A percentile compares a stretch with the other conserved stretches of the same genome.
Evolutionary conservation across 2,329 filamentous ascomycete genomes (phyloP).

Genomic region (Calonectria hawksworthii): DNA sequence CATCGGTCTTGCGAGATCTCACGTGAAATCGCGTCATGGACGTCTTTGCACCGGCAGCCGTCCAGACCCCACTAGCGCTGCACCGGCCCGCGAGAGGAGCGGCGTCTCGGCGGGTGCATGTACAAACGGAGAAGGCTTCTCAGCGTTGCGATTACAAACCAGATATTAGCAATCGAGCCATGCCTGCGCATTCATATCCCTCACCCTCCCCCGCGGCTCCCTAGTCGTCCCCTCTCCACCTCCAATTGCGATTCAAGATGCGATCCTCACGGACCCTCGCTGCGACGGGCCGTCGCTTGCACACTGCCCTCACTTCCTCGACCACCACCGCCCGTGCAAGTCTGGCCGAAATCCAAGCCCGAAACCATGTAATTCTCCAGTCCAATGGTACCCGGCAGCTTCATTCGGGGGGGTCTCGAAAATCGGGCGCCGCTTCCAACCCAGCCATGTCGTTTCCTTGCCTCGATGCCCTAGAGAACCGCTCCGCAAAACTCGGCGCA

Average conservation of each 20-base stretch:
- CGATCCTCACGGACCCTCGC: conserved; percentile 39
- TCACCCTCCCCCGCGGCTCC: not conserved
- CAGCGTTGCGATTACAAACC: conserved; percentile 43
- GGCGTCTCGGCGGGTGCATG: conserved; percentile 20
- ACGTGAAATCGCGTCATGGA: conserved; percentile 48
- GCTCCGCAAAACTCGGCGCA: conserved; percentile 80
- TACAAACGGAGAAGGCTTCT: conserved; percentile 10
- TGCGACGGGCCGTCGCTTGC: conserved; percentile 38
- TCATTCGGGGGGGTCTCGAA: conserved; percentile 37
- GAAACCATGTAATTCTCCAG: not conserved
- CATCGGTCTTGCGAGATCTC: not conserved
- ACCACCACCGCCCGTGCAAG: conserved; percentile 16
- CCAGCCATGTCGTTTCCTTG: conserved; percentile 92
- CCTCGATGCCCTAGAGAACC: conserved; percentile 85
- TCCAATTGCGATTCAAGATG: conserved; percentile 29
- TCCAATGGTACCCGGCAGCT: conserved; percentile 37
- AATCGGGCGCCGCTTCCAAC: conserved; percentile 71
- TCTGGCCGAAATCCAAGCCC: conserved; percentile 6
- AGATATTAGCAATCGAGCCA: conserved; percentile 6
- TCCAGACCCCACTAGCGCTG: conserved; percentile 29
- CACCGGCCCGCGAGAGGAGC: conserved; percentile 33
- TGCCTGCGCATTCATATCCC: not conserved
- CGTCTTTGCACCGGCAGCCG: conserved; percentile 27
- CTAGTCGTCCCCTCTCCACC: not conserved
- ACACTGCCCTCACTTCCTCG: conserved; percentile 10